Percentiles rank a stretch among this genome's conserved stretches.
phyloP scores from a whole-genome alignment of 2,329 filamentous ascomycete species.

The Aspergillus oerlinghausenensis region DNA sequence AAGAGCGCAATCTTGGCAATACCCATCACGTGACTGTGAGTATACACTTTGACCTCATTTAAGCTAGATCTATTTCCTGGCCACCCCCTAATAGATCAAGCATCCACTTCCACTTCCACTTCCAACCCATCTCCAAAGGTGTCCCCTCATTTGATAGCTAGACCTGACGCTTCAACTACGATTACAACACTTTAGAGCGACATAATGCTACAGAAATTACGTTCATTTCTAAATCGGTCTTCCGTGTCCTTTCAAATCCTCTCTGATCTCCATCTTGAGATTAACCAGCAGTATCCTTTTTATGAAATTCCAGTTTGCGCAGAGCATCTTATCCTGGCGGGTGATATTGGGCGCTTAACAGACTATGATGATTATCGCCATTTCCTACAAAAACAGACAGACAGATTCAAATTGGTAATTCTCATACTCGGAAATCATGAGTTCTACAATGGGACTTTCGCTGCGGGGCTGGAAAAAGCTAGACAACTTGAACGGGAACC shows the following conservation, averaged over 20 bases:
- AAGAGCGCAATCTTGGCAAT: too few relatives aligned
- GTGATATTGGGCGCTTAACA: conserved; percentile 20
- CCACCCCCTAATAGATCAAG: too few relatives aligned
- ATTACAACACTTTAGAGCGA: background rate
- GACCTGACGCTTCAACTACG: too few relatives aligned
- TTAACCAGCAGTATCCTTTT: conserved; percentile 22
- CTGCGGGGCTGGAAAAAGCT: conserved; percentile 19
- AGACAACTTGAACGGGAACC: conserved; percentile 24
- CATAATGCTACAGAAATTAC: conserved; percentile 11
- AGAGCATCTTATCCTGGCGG: conserved; percentile 20
- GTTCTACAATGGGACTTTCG: conserved; percentile 22
- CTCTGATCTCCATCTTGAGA: conserved; percentile 29
- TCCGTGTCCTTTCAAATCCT: conserved; percentile 21
- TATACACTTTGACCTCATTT: too few relatives aligned
- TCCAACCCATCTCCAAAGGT: too few relatives aligned
- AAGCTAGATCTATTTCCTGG: too few relatives aligned
- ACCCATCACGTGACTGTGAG: too few relatives aligned
- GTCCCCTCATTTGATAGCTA: too few relatives aligned
- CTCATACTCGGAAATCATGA: conserved; percentile 27
- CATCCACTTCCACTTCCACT: too few relatives aligned
- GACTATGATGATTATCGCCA: conserved; percentile 22
- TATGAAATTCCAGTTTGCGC: conserved; percentile 19
- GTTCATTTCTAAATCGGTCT: background rate
- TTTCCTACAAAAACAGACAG: conserved; percentile 21
- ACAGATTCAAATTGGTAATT: conserved; percentile 18